Conservation (phyloP, 495 filamentous ascomycete genomes). For the Penicillium mononematosum region DNA sequence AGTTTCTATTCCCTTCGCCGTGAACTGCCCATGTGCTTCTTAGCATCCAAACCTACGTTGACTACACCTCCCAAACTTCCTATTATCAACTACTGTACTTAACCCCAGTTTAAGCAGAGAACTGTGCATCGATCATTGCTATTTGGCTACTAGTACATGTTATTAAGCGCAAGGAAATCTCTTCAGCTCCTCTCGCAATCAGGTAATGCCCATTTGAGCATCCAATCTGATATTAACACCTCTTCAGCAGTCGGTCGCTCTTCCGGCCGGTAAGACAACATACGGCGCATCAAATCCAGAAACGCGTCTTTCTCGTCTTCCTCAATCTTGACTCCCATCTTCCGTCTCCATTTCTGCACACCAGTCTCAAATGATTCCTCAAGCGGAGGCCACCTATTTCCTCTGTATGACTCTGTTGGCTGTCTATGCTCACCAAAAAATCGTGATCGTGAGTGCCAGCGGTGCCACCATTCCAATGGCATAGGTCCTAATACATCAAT, state of each 20-base stretch:
- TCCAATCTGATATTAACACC: conserved; percentile 31
- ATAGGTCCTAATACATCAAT: conserved; percentile 35
- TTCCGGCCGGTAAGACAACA: conserved; percentile 28
- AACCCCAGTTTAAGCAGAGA: neutral
- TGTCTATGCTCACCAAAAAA: conserved; percentile 30
- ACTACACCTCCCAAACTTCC: no score
- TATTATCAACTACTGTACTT: no score
- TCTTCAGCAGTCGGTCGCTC: conserved; percentile 23
- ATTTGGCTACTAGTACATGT: neutral
- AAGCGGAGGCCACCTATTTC: conserved; percentile 27
- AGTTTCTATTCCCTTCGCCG: no score
- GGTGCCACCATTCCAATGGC: conserved; percentile 32
- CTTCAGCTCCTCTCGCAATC: conserved; percentile 14
- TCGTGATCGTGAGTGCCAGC: conserved; percentile 25
- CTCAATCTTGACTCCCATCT: conserved; percentile 14
- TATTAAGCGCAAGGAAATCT: neutral
- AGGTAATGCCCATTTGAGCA: conserved; percentile 27
- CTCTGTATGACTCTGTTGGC: conserved; percentile 18
- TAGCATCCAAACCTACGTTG: no score
- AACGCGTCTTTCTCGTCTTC: conserved; percentile 27
- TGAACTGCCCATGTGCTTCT: no score
- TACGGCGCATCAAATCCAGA: conserved; percentile 35
- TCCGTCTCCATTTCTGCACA: conserved; percentile 31
- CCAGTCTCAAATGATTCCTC: conserved; percentile 29
- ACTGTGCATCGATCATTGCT: neutral